Conservation (phyloP, 2,329 filamentous ascomycete genomes). For the Penicillium sp. region DNA sequence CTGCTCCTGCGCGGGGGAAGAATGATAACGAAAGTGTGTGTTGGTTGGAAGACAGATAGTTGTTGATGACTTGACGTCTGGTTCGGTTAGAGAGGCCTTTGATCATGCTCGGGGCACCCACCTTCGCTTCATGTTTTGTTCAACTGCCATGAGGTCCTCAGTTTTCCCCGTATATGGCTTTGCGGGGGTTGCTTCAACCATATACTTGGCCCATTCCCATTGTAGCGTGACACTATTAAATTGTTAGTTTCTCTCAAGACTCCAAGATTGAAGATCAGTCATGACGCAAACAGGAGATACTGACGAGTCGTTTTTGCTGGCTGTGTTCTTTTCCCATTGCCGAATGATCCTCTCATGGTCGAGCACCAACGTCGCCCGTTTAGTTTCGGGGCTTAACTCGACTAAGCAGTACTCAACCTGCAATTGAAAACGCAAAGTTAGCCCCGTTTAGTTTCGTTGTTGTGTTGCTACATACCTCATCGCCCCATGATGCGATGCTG, state of each 20-base stretch:
- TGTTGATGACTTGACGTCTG: slow-evolving; percentile 11
- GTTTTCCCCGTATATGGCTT: slow-evolving; percentile 16
- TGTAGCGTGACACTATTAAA: slow-evolving; percentile 8
- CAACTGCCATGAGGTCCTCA: slow-evolving; percentile 13
- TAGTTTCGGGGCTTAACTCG: not conserved
- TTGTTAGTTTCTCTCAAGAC: not conserved
- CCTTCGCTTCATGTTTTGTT: slow-evolving; percentile 20
- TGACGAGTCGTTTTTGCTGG: not conserved
- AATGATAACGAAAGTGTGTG: slow-evolving; percentile 7
- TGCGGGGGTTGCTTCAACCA: slow-evolving; percentile 17
- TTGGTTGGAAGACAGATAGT: slow-evolving; percentile 5
- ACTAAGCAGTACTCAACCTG: slow-evolving; percentile 15
- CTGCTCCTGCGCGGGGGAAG: slow-evolving; percentile 7
- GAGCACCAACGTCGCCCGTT: slow-evolving; percentile 13
- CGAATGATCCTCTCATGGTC: slow-evolving; percentile 11
- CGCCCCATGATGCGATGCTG: slow-evolving; percentile 11
- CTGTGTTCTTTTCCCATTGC: not conserved
- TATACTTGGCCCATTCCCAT: slow-evolving; percentile 15
- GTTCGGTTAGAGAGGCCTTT: not conserved
- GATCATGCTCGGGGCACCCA: not conserved
- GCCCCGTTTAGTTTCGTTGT: not conserved
- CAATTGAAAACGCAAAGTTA: not conserved
- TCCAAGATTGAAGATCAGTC: not conserved
- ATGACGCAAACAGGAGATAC: not conserved
- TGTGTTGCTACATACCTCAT: slow-evolving; percentile 5